These are phyloP conservation scores for Heritiera fomes DNA, from an alignment of 345 rosid genomes.

Conservation along the genomic window DNA sequence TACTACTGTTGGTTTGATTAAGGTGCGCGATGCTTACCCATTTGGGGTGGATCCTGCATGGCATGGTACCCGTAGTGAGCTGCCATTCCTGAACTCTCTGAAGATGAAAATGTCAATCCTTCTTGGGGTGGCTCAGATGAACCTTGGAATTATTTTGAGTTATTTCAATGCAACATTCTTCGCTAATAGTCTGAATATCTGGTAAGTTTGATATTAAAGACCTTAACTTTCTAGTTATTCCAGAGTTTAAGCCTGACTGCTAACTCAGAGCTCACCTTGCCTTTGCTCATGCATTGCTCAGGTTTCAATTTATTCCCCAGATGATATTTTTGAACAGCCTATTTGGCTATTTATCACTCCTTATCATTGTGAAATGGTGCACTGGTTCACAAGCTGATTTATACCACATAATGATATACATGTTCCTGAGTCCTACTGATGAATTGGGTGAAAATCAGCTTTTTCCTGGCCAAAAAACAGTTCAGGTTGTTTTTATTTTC, in stretches of 20 bases:
- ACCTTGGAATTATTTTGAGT: slow-evolving; percentile 93
- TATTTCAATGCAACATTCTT: slow-evolving; percentile 85
- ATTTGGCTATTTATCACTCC: slow-evolving; percentile 88
- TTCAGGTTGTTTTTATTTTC: slow-evolving; percentile 56
- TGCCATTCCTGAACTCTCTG: slow-evolving; percentile 89
- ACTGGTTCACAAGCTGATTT: slow-evolving; percentile 95
- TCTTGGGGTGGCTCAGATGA: slow-evolving; percentile 95
- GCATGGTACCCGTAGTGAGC: slow-evolving; percentile 91
- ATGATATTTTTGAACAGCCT: slow-evolving; percentile 82
- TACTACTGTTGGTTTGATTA: slow-evolving; percentile 77
- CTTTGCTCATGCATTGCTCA: slow-evolving; percentile 37
- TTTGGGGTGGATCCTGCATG: slow-evolving; percentile 96
- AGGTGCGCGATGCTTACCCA: slow-evolving; percentile 77
- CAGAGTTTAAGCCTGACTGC: neutral
- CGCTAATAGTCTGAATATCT: slow-evolving; percentile 53
- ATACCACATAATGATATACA: slow-evolving; percentile 91
- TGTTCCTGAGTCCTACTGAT: slow-evolving; percentile 93
- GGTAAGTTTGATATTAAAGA: slow-evolving; percentile 46
- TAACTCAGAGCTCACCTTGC: slow-evolving; percentile 1
- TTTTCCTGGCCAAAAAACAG: slow-evolving; percentile 68
- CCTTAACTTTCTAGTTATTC: slow-evolving; percentile 17
- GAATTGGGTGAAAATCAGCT: slow-evolving; percentile 91
- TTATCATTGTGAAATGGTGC: slow-evolving; percentile 83
- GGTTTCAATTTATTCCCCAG: slow-evolving; percentile 98
- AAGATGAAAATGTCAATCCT: slow-evolving; percentile 99